Evolutionary conservation across 2,329 filamentous ascomycete genomes (phyloP).

Genomic region (Neoascochyta sp.): DNA sequence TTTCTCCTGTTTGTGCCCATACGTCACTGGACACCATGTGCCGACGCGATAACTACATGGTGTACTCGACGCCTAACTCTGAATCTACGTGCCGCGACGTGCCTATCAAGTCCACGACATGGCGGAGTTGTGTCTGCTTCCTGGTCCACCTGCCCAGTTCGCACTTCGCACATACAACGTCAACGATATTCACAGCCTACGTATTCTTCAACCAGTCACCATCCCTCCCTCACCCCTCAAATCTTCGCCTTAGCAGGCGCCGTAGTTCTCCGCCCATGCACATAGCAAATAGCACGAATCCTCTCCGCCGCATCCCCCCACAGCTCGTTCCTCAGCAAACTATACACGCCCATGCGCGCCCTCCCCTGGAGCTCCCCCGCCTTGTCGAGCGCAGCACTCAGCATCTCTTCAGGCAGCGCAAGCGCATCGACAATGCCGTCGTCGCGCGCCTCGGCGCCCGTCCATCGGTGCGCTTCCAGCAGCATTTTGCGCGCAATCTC

Average conservation of each 20-base stretch:
- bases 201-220: too few relatives aligned
- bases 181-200: too few relatives aligned
- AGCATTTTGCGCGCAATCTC: conserved; percentile 55
- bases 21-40: too few relatives aligned
- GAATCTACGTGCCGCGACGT: too few relatives aligned
- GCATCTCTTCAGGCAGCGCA: conserved; percentile 47
- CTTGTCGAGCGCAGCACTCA: conserved; percentile 46
- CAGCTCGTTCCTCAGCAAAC: conserved; percentile 50
- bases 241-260: conserved; percentile 49
- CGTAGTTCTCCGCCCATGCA: conserved; percentile 47
- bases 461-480: conserved; percentile 55
- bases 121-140: too few relatives aligned
- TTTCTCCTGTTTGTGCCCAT: too few relatives aligned
- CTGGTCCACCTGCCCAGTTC: too few relatives aligned
- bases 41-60: too few relatives aligned
- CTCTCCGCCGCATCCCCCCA: conserved; percentile 53
- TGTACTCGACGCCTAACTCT: too few relatives aligned
- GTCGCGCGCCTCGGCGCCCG: conserved; percentile 48
- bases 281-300: conserved; percentile 53
- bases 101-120: too few relatives aligned
- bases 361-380: conserved; percentile 44
- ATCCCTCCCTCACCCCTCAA: conserved; percentile 12
- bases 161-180: too few relatives aligned
- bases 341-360: conserved; percentile 51
- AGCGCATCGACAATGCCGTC: conserved; percentile 55